Conservation (phyloP, 257 asterid species). For the Anisodus acutangulus region DNA sequence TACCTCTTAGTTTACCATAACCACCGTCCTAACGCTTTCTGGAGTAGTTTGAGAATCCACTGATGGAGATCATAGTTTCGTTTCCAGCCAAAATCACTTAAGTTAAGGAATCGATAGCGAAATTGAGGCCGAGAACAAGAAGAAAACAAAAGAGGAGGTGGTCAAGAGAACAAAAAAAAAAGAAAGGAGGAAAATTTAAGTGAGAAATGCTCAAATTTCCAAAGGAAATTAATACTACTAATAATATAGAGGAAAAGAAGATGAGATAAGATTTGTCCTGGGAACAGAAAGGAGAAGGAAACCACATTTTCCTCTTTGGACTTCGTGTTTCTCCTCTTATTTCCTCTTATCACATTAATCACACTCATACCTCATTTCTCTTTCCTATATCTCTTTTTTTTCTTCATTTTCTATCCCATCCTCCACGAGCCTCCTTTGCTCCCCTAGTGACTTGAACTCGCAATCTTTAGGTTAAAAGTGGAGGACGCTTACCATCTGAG, state of each 20-base stretch:
- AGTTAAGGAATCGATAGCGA: too few species aligned
- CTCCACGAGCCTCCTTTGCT: too few species aligned
- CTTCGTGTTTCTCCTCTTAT: constrained; percentile 65
- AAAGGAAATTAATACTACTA: neutral
- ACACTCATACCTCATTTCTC: constrained; percentile 33
- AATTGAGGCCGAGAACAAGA: neutral
- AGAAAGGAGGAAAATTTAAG: neutral
- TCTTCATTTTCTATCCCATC: too few species aligned
- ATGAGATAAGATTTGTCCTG: constrained; percentile 51
- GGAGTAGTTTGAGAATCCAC: too few species aligned
- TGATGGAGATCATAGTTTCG: too few species aligned
- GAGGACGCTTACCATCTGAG: too few species aligned
- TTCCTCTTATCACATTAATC: constrained; percentile 36
- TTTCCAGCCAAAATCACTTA: too few species aligned
- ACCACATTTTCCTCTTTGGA: constrained; percentile 32
- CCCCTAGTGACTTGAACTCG: too few species aligned
- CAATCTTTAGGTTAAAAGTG: too few species aligned
- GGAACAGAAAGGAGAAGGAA: constrained; percentile 16
- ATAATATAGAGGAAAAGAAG: neutral
- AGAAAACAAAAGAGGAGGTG: neutral
- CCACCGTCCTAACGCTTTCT: too few species aligned
- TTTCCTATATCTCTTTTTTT: constrained; percentile 27
- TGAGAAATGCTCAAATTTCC: constrained; percentile 21
- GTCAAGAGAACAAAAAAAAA: neutral
- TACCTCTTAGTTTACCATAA: too few species aligned